Evolutionary conservation across 1,284 basidiomycete genomes (phyloP).

Genomic region (Phlebopus sp.): DNA sequence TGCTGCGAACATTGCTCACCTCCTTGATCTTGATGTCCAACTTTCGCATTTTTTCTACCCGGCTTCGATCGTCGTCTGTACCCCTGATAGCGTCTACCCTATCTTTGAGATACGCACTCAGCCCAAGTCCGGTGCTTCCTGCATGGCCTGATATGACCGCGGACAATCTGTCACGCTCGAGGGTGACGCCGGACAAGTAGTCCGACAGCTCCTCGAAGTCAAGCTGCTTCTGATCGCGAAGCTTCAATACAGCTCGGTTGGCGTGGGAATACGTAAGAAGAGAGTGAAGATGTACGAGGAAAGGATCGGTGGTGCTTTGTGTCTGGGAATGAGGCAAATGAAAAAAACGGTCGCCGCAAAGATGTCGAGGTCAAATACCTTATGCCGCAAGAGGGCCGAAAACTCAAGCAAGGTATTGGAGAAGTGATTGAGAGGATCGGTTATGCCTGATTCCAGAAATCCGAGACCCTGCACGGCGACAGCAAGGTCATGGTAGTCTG

Average conservation of each 20-base stretch:
- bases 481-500: conserved; percentile 96
- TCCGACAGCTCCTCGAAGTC: conserved; percentile 98
- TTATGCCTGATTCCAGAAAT: conserved; percentile 97
- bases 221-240: conserved; percentile 97
- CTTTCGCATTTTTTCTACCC: conserved; percentile 91
- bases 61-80: conserved; percentile 88
- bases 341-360: background rate
- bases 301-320: conserved; percentile 82
- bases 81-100: conserved; percentile 89
- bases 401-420: conserved; percentile 94
- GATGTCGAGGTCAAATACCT: conserved; percentile 41
- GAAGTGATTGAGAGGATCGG: conserved; percentile 93
- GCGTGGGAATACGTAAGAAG: conserved; percentile 86
- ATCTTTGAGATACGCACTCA: conserved; percentile 93
- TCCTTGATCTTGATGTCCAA: conserved; percentile 94
- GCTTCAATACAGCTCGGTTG: conserved; percentile 87
- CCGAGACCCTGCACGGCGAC: conserved; percentile 94
- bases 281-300: conserved; percentile 87
- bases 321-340: conserved; percentile 48
- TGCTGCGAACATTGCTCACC: conserved; percentile 43
- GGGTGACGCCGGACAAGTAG: conserved; percentile 87
- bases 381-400: conserved; percentile 80
- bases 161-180: conserved; percentile 89
- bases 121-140: conserved; percentile 76
- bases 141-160: conserved; percentile 81